Evolutionary conservation across 2,329 filamentous ascomycete genomes (phyloP), one percentile per base, ranked within the genome.

Genomic region (Annulohypoxylon truncatum): DNA sequence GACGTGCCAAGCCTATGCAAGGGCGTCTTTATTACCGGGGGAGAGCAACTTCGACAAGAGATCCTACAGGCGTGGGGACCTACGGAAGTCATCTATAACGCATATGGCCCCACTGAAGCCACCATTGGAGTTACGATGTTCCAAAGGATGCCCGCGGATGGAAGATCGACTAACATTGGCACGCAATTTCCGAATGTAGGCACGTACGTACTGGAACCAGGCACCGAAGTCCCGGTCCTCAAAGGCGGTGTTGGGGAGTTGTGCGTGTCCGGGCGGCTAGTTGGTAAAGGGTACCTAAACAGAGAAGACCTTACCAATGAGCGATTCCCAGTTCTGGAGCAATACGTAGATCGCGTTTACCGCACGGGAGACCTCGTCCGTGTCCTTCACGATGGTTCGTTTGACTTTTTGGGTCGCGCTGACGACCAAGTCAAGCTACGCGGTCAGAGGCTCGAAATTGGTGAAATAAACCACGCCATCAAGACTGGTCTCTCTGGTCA

Each of bases 111-210:
- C 0, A 97, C 94, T 0, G 95, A 97, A 77, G 92, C 93, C 0
- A 97, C 94, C 0, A 97, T 97, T 68, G 94, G 94, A 4, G 92
- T 94, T 33, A 97, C 94, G 0, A 96, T 96, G 85, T 94, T 91
- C 72, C 90, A 90, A n/a, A 86, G 92, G 31, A 92, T 97, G 6
- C 92, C 92, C 0, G 78, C 82, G 18, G 92, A 91, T 69, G 93
- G 93, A 0, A 91, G 93, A 28, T 89, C 94, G 0, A 92, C 93
- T 9, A 97, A 97, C 73, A 97, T 97, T 71, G 94, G 94, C 0
- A 85, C 84, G 24, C 92, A 93, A 68, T 97, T 97, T 70, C 87
- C 90, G 70, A 97, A 97, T 68, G 94, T 97, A 0, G 93, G 94
- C 0, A 90, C 91, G 0, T 94, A 90, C 70, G 91, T 98, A 1